A percentile compares a stretch with the other conserved stretches of the same genome.
phyloP scores from a whole-genome alignment of 345 rosid species.

The Ceriops decandra region DNA sequence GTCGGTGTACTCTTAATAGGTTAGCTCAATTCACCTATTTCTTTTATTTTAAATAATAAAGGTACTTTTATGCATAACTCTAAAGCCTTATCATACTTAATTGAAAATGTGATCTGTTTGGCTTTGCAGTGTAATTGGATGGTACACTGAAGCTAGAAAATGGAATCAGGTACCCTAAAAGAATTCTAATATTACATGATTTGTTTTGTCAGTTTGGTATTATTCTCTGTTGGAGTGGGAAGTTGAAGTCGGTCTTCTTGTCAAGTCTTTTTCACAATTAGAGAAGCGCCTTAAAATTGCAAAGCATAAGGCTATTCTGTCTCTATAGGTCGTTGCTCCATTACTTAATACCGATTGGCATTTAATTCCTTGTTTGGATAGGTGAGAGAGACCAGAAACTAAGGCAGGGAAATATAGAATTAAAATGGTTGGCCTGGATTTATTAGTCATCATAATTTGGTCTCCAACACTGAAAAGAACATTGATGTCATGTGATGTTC shows the following conservation, averaged over 20 bases:
- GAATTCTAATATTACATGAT: not conserved
- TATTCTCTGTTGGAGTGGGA: not conserved
- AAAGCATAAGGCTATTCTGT: not conserved
- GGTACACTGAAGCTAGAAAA: slow-evolving; percentile 87
- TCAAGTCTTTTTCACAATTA: not conserved
- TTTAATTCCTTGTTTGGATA: no score
- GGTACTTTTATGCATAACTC: not conserved
- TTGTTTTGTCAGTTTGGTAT: not conserved
- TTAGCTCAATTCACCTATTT: slow-evolving; percentile 6
- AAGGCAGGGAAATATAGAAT: no score
- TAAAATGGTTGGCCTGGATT: not conserved
- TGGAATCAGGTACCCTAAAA: slow-evolving; percentile 76
- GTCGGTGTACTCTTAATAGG: slow-evolving; percentile 93
- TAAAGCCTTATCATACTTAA: not conserved
- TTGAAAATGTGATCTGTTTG: not conserved
- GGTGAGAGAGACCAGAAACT: no score
- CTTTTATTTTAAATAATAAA: not conserved
- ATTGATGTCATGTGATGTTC: slow-evolving; percentile 14
- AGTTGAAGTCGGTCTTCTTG: not conserved
- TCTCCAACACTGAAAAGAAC: slow-evolving; percentile 18
- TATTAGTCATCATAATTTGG: slow-evolving; percentile 14
- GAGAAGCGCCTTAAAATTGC: not conserved
- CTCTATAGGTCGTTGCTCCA: not conserved
- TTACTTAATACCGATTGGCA: not conserved
- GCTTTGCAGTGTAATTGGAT: slow-evolving; percentile 59